A percentile compares a stretch with the other conserved stretches of the same genome.
Evolutionary conservation across 768 basidiomycete species (phyloP).

Genomic region (Rhizopogon vulgaris): DNA sequence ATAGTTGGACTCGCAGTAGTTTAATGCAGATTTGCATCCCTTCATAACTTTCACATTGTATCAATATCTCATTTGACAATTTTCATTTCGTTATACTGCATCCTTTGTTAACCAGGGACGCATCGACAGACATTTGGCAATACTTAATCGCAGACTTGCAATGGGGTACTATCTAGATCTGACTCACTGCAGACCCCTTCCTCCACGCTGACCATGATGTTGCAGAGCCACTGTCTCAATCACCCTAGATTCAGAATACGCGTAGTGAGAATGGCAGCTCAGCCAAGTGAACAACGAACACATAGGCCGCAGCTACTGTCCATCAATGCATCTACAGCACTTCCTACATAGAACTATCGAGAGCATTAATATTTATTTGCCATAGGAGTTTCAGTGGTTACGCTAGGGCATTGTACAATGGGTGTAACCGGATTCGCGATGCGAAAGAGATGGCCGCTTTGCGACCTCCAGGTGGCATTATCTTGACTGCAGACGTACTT

Average conservation of each 20-base stretch:
- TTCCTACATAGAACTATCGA: background rate
- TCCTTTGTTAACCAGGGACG: background rate
- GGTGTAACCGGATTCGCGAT: background rate
- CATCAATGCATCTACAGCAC: background rate
- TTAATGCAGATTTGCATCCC: background rate
- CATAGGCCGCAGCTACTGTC: too few relatives aligned
- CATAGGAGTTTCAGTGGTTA: background rate
- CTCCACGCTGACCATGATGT: too few relatives aligned
- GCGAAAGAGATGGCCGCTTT: background rate
- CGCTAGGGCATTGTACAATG: background rate
- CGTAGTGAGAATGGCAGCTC: too few relatives aligned
- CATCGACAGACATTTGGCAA: too few relatives aligned
- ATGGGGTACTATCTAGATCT: too few relatives aligned
- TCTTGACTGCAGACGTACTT: background rate
- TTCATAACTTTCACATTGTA: slow-evolving; percentile 8
- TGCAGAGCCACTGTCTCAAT: too few relatives aligned
- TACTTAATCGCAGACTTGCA: too few relatives aligned
- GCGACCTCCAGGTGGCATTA: background rate
- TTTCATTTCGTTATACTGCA: background rate
- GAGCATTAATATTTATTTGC: background rate
- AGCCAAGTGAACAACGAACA: too few relatives aligned
- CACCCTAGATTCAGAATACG: too few relatives aligned
- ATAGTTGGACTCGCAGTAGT: background rate
- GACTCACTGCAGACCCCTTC: too few relatives aligned
- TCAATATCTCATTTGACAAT: slow-evolving; percentile 13